Conservation (phyloP, 2,329 filamentous ascomycete genomes). For the Xylariaceae sp. region DNA sequence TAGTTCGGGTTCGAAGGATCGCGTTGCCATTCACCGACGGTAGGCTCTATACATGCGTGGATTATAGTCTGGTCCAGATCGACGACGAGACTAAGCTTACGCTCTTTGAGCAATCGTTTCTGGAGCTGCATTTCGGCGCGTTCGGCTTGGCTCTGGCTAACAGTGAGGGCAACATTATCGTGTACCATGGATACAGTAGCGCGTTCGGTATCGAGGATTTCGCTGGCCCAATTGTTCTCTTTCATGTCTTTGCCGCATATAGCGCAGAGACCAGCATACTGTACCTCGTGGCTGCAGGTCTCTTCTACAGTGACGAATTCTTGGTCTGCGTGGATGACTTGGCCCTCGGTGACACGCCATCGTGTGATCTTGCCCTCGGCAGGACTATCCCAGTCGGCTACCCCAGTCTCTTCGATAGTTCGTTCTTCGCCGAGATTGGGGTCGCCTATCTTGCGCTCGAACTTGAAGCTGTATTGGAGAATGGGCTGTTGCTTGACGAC, state of each 20-base stretch:
- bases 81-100: constrained; percentile 89
- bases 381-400: constrained; percentile 76
- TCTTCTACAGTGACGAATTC: constrained; percentile 76
- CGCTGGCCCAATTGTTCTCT: constrained; percentile 77
- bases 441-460: constrained; percentile 71
- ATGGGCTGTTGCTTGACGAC: constrained; percentile 74
- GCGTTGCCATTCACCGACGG: constrained; percentile 90
- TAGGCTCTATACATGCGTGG: constrained; percentile 94
- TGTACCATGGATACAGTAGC: constrained; percentile 95
- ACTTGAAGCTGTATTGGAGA: constrained; percentile 84
- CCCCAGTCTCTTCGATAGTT: constrained; percentile 65
- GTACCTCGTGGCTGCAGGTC: constrained; percentile 83
- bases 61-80: constrained; percentile 98
- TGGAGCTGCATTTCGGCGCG: constrained; percentile 84
- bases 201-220: constrained; percentile 72
- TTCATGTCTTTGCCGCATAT: constrained; percentile 97
- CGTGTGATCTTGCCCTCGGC: constrained; percentile 72
- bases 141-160: constrained; percentile 77
- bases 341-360: constrained; percentile 71
- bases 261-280: constrained; percentile 86
- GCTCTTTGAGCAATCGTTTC: constrained; percentile 70
- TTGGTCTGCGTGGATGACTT: constrained; percentile 56
- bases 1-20: constrained; percentile 89
- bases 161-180: constrained; percentile 80
- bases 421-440: constrained; percentile 54